phyloP scores from a whole-genome alignment of 2,329 filamentous ascomycete genomes.

The Talaromyces sp. region DNA sequence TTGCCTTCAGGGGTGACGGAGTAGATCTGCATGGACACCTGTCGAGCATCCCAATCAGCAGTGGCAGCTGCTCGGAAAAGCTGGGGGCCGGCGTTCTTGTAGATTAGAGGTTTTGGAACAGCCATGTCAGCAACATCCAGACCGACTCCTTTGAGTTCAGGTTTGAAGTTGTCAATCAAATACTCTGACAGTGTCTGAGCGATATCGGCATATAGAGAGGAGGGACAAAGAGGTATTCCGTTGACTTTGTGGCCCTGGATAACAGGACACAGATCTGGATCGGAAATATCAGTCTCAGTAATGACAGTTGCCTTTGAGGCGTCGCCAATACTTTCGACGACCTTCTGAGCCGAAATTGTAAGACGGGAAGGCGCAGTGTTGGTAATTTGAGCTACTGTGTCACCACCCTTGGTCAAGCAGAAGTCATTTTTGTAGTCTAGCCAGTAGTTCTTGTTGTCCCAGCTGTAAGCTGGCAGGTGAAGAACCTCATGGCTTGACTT shows the following conservation, averaged over 20 bases:
- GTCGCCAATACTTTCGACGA: conserved; percentile 15
- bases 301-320: conserved; percentile 28
- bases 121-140: conserved; percentile 38
- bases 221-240: conserved; percentile 20
- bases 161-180: conserved; percentile 33
- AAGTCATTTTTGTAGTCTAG: conserved; percentile 65
- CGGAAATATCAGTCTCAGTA: conserved; percentile 37
- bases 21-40: conserved; percentile 34
- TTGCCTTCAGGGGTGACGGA: conserved; percentile 40
- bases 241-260: conserved; percentile 39
- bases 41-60: conserved; percentile 36
- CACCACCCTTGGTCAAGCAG: conserved; percentile 65
- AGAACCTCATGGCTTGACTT: conserved; percentile 24
- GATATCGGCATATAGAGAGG: conserved; percentile 28
- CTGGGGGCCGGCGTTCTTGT: conserved; percentile 37
- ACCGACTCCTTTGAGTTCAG: conserved; percentile 30
- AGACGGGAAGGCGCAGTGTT: conserved; percentile 1
- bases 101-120: conserved; percentile 58
- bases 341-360: conserved; percentile 22
- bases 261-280: conserved; percentile 36
- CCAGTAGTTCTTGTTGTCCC: conserved; percentile 33
- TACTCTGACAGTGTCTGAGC: conserved; percentile 28
- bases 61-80: conserved; percentile 39
- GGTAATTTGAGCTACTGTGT: conserved; percentile 32
- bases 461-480: conserved; percentile 30